Percentiles rank a stretch among this genome's conserved stretches.
Conservation (phyloP, 495 filamentous ascomycete genomes). For the Aspergillus conjunctus region DNA sequence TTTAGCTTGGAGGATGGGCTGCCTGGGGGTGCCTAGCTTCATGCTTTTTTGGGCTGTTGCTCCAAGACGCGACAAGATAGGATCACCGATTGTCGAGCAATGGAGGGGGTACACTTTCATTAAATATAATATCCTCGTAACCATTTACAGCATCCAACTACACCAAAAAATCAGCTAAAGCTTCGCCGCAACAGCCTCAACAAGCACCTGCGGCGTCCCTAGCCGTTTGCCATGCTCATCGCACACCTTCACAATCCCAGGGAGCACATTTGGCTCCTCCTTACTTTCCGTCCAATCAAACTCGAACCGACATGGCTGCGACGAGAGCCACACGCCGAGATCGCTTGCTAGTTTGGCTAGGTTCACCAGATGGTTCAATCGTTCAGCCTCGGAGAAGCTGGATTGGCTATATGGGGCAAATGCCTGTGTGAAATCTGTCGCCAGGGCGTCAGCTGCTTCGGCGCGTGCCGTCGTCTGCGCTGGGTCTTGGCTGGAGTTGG, state of each 20-base stretch:
- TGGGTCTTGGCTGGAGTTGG: background rate
- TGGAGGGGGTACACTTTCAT: too few species aligned
- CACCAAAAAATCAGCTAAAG: background rate
- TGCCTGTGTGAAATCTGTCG: conserved; percentile 21
- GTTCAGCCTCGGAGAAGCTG: conserved; percentile 17
- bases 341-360: conserved; percentile 23
- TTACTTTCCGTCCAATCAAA: conserved; percentile 21
- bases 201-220: conserved; percentile 18
- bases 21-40: too few species aligned
- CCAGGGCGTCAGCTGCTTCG: conserved; percentile 14
- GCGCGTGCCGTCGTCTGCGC: background rate
- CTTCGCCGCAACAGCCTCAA: conserved; percentile 6
- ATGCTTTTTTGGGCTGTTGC: too few species aligned
- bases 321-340: conserved; percentile 31
- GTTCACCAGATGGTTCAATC: conserved; percentile 22
- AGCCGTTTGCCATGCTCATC: conserved; percentile 29
- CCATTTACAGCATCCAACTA: too few species aligned
- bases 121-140: too few species aligned
- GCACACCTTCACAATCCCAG: conserved; percentile 25
- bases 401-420: conserved; percentile 29
- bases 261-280: conserved; percentile 20
- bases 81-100: too few species aligned
- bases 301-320: conserved; percentile 31
- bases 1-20: too few species aligned
- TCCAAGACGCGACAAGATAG: too few species aligned